Percentiles rank a stretch among this genome's conserved stretches.
phyloP scores from a whole-genome alignment of 768 basidiomycete genomes.

The Jaapia argillacea region DNA sequence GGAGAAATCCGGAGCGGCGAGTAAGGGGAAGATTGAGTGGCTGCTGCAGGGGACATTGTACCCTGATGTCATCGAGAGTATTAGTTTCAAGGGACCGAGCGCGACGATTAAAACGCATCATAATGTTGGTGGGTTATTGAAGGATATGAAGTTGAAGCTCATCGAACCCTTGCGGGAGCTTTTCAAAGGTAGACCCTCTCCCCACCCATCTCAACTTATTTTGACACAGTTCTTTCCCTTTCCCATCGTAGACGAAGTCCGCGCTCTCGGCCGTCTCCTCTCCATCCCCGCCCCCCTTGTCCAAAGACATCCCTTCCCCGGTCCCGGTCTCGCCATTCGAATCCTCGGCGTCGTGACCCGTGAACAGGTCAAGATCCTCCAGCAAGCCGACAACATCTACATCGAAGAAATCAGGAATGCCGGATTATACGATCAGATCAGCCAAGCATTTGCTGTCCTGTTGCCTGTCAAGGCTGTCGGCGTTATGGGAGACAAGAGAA shows the following conservation, averaged over 20 bases:
- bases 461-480: slow-evolving; percentile 96
- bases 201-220: too few relatives aligned
- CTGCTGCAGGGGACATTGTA: slow-evolving; percentile 95
- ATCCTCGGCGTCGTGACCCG: slow-evolving; percentile 94
- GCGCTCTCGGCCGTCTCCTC: slow-evolving; percentile 83
- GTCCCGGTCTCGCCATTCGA: slow-evolving; percentile 95
- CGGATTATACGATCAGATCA: slow-evolving; percentile 84
- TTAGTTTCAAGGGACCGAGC: slow-evolving; percentile 97
- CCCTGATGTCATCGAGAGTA: slow-evolving; percentile 98
- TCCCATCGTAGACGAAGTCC: slow-evolving; percentile 73
- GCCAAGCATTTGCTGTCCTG: slow-evolving; percentile 94
- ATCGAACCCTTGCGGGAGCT: slow-evolving; percentile 96
- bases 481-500: slow-evolving; percentile 94
- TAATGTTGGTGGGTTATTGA: slow-evolving; percentile 92
- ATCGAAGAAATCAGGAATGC: slow-evolving; percentile 97
- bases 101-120: slow-evolving; percentile 99
- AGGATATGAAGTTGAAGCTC: slow-evolving; percentile 97
- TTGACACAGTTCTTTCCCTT: too few relatives aligned
- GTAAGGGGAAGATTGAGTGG: slow-evolving; percentile 93
- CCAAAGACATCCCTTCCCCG: slow-evolving; percentile 97
- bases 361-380: slow-evolving; percentile 84
- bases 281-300: slow-evolving; percentile 89
- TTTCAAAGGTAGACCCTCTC: slow-evolving; percentile 73
- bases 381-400: slow-evolving; percentile 91
- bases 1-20: slow-evolving; percentile 42